Evolutionary conservation across 257 asterid genomes (phyloP), one percentile per base, ranked within the genome.

Genomic region (Solanum chaucha): DNA sequence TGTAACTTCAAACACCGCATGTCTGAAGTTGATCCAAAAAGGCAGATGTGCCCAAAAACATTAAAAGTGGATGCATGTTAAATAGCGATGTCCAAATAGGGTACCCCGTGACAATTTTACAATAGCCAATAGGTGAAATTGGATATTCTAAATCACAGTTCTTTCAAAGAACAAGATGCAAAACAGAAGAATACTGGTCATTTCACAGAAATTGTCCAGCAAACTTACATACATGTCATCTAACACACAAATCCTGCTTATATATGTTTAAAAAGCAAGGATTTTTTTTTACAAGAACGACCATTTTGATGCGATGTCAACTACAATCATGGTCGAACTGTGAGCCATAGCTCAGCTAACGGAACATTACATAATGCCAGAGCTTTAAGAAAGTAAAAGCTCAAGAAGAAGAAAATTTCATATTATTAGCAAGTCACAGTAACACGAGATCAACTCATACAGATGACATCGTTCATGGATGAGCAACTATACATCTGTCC

Each of bases 401-500:
- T 81, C 36, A 10, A 11, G 85, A 86, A 72, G 59, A 5, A 35
- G 15, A 32, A 22, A 0, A 24, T 1, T 13, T 35, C 84, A 58
- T 86, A 35, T 55, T 24, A 86, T 17, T n/a, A 75, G 85, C 51
- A 86, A 22, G 84, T 40, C 32, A 22, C n/a, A 86, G 55, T 32
- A 74, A 74, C 83, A 74, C 44, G 83, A 46, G 40, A 51, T 28
- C 85, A 46, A 80, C 24, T 46, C 26, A 80, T 80, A 80, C 85
- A 80, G 67, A 71, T 30, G 26, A 46, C 73, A 30, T 70, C 6
- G 34, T 70, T 41, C 87, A 46, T 46, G 87, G 87, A 70, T 44
- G 87, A 72, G 30, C 83, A 71, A 85, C 46, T 85, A 85, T 68
- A 85, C 55, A 86, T 86, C 87, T 86, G 87, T 72, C 46, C 36